Percentiles rank a stretch among this genome's conserved stretches.
Evolutionary conservation across 768 basidiomycete species (phyloP).

Genomic region (Lactarius sp.): DNA sequence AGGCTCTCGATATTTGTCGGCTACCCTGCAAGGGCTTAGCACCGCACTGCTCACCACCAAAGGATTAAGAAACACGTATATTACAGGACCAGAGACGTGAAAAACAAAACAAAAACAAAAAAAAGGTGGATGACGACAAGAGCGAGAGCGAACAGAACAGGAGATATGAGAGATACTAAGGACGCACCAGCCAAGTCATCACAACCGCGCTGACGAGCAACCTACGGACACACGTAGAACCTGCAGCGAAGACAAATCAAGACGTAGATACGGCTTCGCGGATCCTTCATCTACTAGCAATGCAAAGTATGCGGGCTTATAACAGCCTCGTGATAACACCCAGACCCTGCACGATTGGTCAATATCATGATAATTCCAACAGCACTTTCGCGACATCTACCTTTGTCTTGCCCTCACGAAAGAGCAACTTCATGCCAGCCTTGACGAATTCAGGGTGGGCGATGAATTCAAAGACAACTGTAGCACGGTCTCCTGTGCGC

Average conservation of each 20-base stretch:
- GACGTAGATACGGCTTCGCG: constrained; percentile 54
- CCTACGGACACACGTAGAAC: neutral
- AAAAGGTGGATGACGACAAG: neutral
- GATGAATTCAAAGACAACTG: constrained; percentile 93
- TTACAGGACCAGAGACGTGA: neutral
- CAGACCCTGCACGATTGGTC: constrained; percentile 48
- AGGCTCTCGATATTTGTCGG: neutral
- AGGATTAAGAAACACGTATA: neutral
- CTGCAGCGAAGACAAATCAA: neutral
- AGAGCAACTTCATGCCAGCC: constrained; percentile 88
- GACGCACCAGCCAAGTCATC: neutral
- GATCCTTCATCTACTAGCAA: constrained; percentile 26
- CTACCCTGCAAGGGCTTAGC: neutral
- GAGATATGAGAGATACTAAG: constrained; percentile 1
- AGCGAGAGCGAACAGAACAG: neutral
- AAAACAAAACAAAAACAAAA: neutral
- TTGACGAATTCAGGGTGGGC: constrained; percentile 89
- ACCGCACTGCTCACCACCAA: neutral
- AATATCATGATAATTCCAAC: constrained; percentile 2
- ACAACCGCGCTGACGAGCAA: neutral
- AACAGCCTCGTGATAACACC: constrained; percentile 69
- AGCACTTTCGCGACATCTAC: constrained; percentile 36
- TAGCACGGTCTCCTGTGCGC: constrained; percentile 92
- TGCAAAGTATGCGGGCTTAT: constrained; percentile 30
- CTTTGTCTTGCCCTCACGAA: constrained; percentile 96